These are phyloP conservation scores for Suhomyces atakaporum DNA, from an alignment of 1,139 yeast genomes.

Conservation along the genomic window DNA sequence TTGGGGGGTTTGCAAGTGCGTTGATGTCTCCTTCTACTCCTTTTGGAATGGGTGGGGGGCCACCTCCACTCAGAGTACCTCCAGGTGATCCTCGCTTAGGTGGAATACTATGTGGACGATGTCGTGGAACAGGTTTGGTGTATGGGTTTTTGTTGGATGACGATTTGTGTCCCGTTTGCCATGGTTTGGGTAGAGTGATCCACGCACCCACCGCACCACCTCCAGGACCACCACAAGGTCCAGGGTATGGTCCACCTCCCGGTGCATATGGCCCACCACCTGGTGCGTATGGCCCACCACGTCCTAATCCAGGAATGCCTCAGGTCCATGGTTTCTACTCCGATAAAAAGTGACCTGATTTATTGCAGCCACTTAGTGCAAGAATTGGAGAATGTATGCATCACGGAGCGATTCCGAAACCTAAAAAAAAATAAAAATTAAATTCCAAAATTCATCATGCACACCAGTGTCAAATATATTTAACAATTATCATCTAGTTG, in stretches of 20 bases:
- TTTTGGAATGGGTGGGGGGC: slow-evolving; percentile 3
- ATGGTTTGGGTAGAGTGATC: slow-evolving; percentile 63
- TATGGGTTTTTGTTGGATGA: slow-evolving; percentile 52
- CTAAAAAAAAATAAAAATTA: too few species aligned
- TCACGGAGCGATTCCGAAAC: slow-evolving; percentile 2
- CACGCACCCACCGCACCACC: slow-evolving; percentile 6
- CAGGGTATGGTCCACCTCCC: slow-evolving; percentile 1
- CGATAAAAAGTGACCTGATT: neutral
- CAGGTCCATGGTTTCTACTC: slow-evolving; percentile 6
- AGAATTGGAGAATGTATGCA: too few species aligned
- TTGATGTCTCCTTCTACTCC: slow-evolving; percentile 2
- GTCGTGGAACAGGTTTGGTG: slow-evolving; percentile 69
- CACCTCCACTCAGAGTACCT: slow-evolving; percentile 44
- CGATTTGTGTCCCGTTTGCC: slow-evolving; percentile 60
- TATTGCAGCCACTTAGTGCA: neutral
- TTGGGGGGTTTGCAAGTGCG: slow-evolving; percentile 5
- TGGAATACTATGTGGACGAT: slow-evolving; percentile 74
- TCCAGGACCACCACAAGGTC: slow-evolving; percentile 6
- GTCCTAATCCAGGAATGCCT: slow-evolving; percentile 2
- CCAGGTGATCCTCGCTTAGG: slow-evolving; percentile 91
- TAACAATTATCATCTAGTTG: too few species aligned
- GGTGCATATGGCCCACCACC: neutral
- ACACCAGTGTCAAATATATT: too few species aligned
- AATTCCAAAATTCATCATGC: too few species aligned
- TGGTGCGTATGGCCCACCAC: neutral